A percentile compares a stretch with the other conserved stretches of the same genome.
Conservation (phyloP, 2,329 filamentous ascomycete species). For the Septoria linicola region DNA sequence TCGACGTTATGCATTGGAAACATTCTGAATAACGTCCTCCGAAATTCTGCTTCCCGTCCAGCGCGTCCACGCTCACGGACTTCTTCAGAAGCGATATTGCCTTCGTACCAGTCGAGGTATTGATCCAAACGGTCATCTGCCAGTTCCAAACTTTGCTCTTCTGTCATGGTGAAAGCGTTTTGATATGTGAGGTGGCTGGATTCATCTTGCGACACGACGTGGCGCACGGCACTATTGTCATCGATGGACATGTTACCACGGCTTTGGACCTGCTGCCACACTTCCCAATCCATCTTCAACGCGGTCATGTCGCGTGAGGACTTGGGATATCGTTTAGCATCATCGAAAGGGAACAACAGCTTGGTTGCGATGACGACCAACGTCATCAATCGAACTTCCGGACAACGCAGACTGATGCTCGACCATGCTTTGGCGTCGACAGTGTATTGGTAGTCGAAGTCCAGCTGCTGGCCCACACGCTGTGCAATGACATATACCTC, state of each 20-base stretch:
- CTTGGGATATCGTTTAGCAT: slow-evolving; percentile 51
- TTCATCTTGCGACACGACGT: slow-evolving; percentile 6
- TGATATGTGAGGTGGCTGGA: slow-evolving; percentile 36
- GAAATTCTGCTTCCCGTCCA: slow-evolving; percentile 41
- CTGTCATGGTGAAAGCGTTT: slow-evolving; percentile 55
- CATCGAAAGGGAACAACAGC: slow-evolving; percentile 72
- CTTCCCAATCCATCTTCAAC: slow-evolving; percentile 68
- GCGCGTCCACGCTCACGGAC: slow-evolving; percentile 37
- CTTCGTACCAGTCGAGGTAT: slow-evolving; percentile 77
- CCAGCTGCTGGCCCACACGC: slow-evolving; percentile 54
- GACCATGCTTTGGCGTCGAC: slow-evolving; percentile 33
- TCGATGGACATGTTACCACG: not conserved
- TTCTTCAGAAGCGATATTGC: slow-evolving; percentile 58
- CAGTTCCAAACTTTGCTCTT: slow-evolving; percentile 64
- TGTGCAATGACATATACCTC: slow-evolving; percentile 63
- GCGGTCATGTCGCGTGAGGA: slow-evolving; percentile 57
- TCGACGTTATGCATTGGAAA: slow-evolving; percentile 38
- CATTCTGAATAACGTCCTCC: slow-evolving; percentile 42
- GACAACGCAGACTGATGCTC: slow-evolving; percentile 58
- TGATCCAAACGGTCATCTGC: slow-evolving; percentile 63
- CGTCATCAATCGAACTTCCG: slow-evolving; percentile 72
- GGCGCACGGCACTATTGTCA: slow-evolving; percentile 1
- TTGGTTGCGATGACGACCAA: slow-evolving; percentile 75
- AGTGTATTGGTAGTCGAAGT: slow-evolving; percentile 57
- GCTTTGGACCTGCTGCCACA: slow-evolving; percentile 58